Evolutionary conservation across 805 yeast species (phyloP).

Genomic region (Ogataea corticis): DNA sequence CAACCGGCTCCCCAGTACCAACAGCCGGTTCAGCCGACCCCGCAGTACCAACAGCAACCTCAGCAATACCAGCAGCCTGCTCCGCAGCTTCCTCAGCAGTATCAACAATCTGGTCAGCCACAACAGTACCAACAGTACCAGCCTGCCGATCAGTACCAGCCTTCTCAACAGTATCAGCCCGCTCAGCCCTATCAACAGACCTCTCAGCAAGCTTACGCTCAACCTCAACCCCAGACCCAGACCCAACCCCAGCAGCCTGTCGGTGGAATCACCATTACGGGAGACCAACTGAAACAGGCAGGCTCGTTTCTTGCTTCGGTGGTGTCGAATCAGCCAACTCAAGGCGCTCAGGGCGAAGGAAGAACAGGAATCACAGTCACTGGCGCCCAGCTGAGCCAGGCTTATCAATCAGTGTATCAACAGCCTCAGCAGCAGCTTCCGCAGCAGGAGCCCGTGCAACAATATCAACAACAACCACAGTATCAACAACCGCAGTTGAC

Average conservation of each 20-base stretch:
- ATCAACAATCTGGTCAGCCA: slow-evolving; percentile 1
- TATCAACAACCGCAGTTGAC: neutral
- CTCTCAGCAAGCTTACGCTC: slow-evolving; percentile 5
- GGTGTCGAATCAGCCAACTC: slow-evolving; percentile 4
- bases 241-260: slow-evolving; percentile 3
- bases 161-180: slow-evolving; percentile 14
- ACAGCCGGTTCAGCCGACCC: slow-evolving; percentile 14
- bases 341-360: neutral
- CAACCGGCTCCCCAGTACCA: slow-evolving; percentile 5
- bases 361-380: neutral
- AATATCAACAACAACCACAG: neutral
- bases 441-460: slow-evolving; percentile 1
- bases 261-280: slow-evolving; percentile 11
- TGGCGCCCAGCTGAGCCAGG: neutral
- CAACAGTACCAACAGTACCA: slow-evolving; percentile 10
- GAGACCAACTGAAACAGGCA: slow-evolving; percentile 18
- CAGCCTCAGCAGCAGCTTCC: slow-evolving; percentile 2
- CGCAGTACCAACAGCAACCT: slow-evolving; percentile 9
- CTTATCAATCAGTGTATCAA: slow-evolving; percentile 3
- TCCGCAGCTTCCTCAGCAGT: slow-evolving; percentile 7
- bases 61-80: slow-evolving; percentile 11
- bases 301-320: slow-evolving; percentile 15
- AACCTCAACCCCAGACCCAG: slow-evolving; percentile 14
- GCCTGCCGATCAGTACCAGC: slow-evolving; percentile 8
- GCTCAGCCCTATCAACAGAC: slow-evolving; percentile 13